Percentiles rank a stretch among this genome's conserved stretches.
These are phyloP conservation scores for Extremus antarcticus DNA, from an alignment of 495 filamentous ascomycete species.

Conservation along the genomic window DNA sequence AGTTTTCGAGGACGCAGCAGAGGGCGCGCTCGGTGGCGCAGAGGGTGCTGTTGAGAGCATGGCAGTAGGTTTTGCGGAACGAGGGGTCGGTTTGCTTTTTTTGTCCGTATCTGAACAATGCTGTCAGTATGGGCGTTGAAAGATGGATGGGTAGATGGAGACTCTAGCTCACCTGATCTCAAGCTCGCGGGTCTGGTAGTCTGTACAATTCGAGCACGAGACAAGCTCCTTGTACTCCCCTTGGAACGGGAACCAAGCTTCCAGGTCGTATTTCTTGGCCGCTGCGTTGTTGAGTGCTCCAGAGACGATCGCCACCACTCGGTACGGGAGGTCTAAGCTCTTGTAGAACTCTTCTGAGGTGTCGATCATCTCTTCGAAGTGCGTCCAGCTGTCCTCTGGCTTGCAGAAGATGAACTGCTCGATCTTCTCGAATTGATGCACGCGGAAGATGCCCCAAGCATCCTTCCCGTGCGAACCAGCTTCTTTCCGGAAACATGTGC, in stretches of 20 bases:
- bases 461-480: slow-evolving; percentile 87
- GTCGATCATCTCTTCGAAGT: slow-evolving; percentile 83
- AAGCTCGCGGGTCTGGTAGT: slow-evolving; percentile 47
- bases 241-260: slow-evolving; percentile 95
- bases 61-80: slow-evolving; percentile 77
- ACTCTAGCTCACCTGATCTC: slow-evolving; percentile 54
- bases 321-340: slow-evolving; percentile 78
- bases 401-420: slow-evolving; percentile 93
- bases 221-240: slow-evolving; percentile 94
- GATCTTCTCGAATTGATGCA: slow-evolving; percentile 97
- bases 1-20: slow-evolving; percentile 94
- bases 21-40: slow-evolving; percentile 89
- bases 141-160: too few relatives aligned
- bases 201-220: slow-evolving; percentile 46
- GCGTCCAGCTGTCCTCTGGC: slow-evolving; percentile 89
- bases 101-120: slow-evolving; percentile 46
- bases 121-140: background rate
- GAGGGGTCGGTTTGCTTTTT: slow-evolving; percentile 60
- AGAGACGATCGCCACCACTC: slow-evolving; percentile 83
- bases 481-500: slow-evolving; percentile 90
- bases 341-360: slow-evolving; percentile 91
- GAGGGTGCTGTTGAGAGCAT: slow-evolving; percentile 83
- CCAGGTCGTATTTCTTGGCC: slow-evolving; percentile 88
- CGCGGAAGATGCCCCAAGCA: slow-evolving; percentile 96
- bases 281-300: slow-evolving; percentile 91